phyloP scores from a whole-genome alignment of 257 asterid genomes.

The Solanum megistacrolobum region DNA sequence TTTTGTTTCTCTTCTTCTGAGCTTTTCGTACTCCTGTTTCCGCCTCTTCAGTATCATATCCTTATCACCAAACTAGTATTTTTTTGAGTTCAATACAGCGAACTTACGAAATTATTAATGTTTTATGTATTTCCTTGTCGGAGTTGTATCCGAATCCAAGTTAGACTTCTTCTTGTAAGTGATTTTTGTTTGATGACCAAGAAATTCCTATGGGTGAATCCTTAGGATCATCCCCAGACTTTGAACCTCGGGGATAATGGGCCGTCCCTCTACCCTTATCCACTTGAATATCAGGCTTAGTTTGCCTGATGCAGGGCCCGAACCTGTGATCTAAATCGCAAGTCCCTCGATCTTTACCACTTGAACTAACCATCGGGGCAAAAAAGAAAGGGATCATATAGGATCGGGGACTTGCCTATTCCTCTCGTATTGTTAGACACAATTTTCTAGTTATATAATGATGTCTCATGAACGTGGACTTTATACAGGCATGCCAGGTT shows the following conservation, averaged over 20 bases:
- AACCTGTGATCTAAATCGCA: not conserved
- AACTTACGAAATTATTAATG: not conserved
- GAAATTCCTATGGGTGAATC: no score
- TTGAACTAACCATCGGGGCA: not conserved
- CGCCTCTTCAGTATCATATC: not conserved
- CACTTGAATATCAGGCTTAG: not conserved
- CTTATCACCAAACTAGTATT: not conserved
- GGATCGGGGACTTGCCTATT: not conserved
- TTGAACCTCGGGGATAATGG: not conserved
- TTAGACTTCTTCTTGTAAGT: no score
- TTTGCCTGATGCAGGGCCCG: no score
- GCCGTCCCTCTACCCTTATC: not conserved
- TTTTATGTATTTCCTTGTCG: not conserved
- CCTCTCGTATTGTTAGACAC: not conserved
- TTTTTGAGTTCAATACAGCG: not conserved
- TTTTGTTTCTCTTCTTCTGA: not conserved
- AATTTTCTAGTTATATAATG: not conserved
- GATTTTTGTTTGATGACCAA: no score
- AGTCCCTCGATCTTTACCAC: not conserved
- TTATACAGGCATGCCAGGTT: slow-evolving; percentile 86
- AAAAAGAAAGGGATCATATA: not conserved
- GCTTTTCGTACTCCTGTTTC: not conserved
- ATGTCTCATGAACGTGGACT: not conserved
- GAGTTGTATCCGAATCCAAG: no score
- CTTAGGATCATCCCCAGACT: not conserved